Evolutionary conservation across 2,329 filamentous ascomycete species (phyloP), one percentile per base, ranked within the genome.

Genomic region (Ceratocystis variospora): DNA sequence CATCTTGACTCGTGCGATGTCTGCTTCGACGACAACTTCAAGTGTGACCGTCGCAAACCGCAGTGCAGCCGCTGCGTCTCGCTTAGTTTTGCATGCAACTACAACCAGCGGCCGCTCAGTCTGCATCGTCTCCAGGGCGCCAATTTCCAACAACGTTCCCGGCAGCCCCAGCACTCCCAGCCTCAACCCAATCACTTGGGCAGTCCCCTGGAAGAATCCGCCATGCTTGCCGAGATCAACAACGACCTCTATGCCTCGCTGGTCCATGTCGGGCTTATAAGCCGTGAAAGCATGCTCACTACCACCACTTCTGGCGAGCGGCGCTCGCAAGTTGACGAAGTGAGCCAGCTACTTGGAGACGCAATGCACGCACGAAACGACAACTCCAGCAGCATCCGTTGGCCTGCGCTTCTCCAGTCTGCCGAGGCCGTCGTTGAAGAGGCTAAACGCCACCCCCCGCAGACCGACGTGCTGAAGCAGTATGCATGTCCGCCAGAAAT

Each of bases 11-110:
- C 33, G 12, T 64, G 62, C 17, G 46, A 64, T 10, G 46, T 37
- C 19, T 64, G 62, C 41, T 41, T 64, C 46, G 17, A 31, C 17
- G 44, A 64, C 25, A 48, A 55, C 28, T 22, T 41, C 33, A 33
- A 37, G 19, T 65, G 63, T 8, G 63, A 65, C 45, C 25, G 63
- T 4, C 48, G 25, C 5, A 31, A 50, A 5, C 63, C 63, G 5
- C 53, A 59, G 19, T 65, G 63, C 41, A 59, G 22, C 33, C 46
- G 57, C 63, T 65, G 63, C 19, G 53, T 37, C 25, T 59, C 53
- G 4, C 53, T 59, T 17, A 59, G n/a, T 17, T 59, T 59, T 12
- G 28, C 28, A 3, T 59, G 53, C 53, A 28, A 59, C 53, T 59
- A 59, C 53, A 59, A 33, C 53, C 53, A 59, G 17, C 53, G 53